These are phyloP conservation scores for Claviceps fusiformis DNA, from an alignment of 2,329 filamentous ascomycete species.

Conservation along the genomic window DNA sequence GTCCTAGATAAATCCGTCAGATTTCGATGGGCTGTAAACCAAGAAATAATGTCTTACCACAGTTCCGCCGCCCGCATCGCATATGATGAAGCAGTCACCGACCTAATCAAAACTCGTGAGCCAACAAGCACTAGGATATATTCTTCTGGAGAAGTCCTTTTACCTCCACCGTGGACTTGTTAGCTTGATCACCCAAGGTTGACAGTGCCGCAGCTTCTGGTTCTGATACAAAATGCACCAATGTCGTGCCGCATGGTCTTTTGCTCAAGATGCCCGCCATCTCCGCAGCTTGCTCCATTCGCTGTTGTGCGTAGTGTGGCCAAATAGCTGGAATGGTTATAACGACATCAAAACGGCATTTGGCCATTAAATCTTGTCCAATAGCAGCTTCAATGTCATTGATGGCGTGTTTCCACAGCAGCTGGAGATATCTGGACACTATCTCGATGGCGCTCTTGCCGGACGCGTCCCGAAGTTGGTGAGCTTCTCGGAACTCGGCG, in stretches of 20 bases:
- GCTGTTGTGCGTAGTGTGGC: conserved; percentile 22
- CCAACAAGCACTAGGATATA: not conserved
- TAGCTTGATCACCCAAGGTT: conserved; percentile 16
- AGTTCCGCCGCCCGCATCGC: conserved; percentile 24
- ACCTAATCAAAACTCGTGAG: conserved; percentile 1
- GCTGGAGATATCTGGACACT: conserved; percentile 18
- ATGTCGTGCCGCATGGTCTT: conserved; percentile 16
- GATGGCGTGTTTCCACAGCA: conserved; percentile 20
- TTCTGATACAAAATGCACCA: conserved; percentile 24
- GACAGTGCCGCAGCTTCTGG: conserved; percentile 32
- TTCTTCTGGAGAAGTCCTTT: not conserved
- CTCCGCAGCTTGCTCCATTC: conserved; percentile 23
- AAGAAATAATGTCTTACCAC: conserved; percentile 14
- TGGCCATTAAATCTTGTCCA: conserved; percentile 11
- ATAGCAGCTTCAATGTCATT: conserved; percentile 14
- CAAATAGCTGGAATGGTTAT: conserved; percentile 33
- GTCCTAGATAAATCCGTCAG: conserved; percentile 16
- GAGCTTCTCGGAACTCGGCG: conserved; percentile 9
- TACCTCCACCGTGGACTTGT: conserved; percentile 11
- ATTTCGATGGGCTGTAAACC: not conserved
- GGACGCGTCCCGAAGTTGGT: accelerated
- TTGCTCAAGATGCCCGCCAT: conserved; percentile 22
- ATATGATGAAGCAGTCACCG: conserved; percentile 17
- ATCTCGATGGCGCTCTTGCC: conserved; percentile 15
- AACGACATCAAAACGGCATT: conserved; percentile 21